Percentiles rank a stretch among this genome's conserved stretches.
phyloP scores from a whole-genome alignment of 495 filamentous ascomycete genomes.

The Penicillium cosmopolitanum region DNA sequence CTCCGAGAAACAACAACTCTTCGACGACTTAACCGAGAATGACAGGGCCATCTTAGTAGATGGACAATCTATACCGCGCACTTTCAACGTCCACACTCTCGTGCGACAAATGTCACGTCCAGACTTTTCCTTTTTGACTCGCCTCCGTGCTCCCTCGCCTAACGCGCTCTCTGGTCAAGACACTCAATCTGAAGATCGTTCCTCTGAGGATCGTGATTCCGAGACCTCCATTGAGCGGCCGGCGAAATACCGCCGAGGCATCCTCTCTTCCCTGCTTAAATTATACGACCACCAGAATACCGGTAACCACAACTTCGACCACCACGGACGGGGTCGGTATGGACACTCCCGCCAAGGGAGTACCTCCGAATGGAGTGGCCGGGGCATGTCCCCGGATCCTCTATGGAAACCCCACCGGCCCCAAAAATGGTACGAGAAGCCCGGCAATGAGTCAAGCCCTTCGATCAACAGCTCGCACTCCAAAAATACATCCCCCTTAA shows the following conservation, averaged over 20 bases:
- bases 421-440: constrained; percentile 69
- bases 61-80: constrained; percentile 33
- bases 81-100: constrained; percentile 38
- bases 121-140: constrained; percentile 40
- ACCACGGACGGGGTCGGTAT: constrained; percentile 34
- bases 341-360: constrained; percentile 40
- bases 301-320: constrained; percentile 11
- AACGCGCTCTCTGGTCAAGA: constrained; percentile 58
- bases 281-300: constrained; percentile 58
- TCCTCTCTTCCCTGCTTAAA: constrained; percentile 78
- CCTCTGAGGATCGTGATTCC: constrained; percentile 61
- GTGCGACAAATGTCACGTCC: constrained; percentile 46
- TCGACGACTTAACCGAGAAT: constrained; percentile 38
- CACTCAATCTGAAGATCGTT: constrained; percentile 63
- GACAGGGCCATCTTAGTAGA: constrained; percentile 37
- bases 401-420: constrained; percentile 43
- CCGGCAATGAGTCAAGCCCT: constrained; percentile 48
- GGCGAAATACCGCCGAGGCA: constrained; percentile 71
- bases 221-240: constrained; percentile 72
- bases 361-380: constrained; percentile 35
- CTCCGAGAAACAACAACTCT: constrained; percentile 39
- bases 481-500: constrained; percentile 43
- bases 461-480: constrained; percentile 53
- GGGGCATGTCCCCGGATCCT: constrained; percentile 40
- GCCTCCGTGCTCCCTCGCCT: constrained; percentile 41